phyloP scores from a whole-genome alignment of 805 yeast genomes.

The Teunomyces stri region DNA sequence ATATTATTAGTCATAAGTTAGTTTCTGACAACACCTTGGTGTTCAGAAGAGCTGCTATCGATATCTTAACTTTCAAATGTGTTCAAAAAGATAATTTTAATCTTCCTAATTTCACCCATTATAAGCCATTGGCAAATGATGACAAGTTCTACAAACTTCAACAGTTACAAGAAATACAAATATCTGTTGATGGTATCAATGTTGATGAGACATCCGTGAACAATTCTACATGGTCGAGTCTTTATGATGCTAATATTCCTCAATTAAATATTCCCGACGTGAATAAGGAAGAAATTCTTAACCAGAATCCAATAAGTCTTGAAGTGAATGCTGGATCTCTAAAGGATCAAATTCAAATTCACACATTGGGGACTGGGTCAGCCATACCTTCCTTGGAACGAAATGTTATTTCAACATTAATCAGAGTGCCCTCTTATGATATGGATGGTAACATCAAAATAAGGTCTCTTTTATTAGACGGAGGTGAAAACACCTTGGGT shows the following conservation, averaged over 20 bases:
- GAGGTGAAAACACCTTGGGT: slow-evolving; percentile 93
- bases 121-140: slow-evolving; percentile 11
- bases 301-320: slow-evolving; percentile 19
- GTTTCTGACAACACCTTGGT: slow-evolving; percentile 61
- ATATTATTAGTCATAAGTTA: slow-evolving; percentile 70
- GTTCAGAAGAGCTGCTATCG: slow-evolving; percentile 53
- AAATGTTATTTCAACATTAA: slow-evolving; percentile 78
- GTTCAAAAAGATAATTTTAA: slow-evolving; percentile 46
- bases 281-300: slow-evolving; percentile 16
- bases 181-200: slow-evolving; percentile 21
- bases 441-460: slow-evolving; percentile 20
- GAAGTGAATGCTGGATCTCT: slow-evolving; percentile 18
- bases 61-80: slow-evolving; percentile 56
- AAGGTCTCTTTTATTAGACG: slow-evolving; percentile 69
- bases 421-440: slow-evolving; percentile 60
- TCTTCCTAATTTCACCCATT: slow-evolving; percentile 30
- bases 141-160: slow-evolving; percentile 22
- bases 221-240: slow-evolving; percentile 23
- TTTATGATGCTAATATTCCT: slow-evolving; percentile 30
- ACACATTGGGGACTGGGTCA: slow-evolving; percentile 90
- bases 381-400: slow-evolving; percentile 83
- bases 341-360: slow-evolving; percentile 58
- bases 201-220: slow-evolving; percentile 18
- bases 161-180: slow-evolving; percentile 27
- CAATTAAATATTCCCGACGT: slow-evolving; percentile 16